A percentile compares a stretch with the other conserved stretches of the same genome.
Evolutionary conservation across 345 rosid genomes (phyloP).

Genomic region (Citrus inodora): DNA sequence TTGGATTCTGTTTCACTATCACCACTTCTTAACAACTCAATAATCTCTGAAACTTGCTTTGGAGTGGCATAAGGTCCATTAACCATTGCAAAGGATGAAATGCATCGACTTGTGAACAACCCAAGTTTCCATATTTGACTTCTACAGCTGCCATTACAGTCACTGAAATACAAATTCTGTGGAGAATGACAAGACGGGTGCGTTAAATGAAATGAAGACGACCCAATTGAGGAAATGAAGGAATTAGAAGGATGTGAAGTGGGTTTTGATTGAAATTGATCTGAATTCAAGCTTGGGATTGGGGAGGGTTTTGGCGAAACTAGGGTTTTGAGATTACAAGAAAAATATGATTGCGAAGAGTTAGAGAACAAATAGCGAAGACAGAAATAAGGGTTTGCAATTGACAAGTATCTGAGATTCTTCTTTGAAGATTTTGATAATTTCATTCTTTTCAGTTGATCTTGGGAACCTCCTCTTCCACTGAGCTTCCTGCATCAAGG

Average conservation of each 20-base stretch:
- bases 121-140: neutral
- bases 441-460: neutral
- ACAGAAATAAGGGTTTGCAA: neutral
- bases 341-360: neutral
- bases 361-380: neutral
- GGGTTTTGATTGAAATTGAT: neutral
- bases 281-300: neutral
- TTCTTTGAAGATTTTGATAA: neutral
- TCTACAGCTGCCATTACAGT: neutral
- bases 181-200: too few species aligned
- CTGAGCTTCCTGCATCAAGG: too few species aligned
- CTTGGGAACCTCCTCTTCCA: too few species aligned
- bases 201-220: neutral
- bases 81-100: slow-evolving; percentile 2
- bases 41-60: slow-evolving; percentile 17
- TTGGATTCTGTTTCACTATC: slow-evolving; percentile 27
- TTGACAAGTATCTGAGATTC: slow-evolving; percentile 4
- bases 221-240: slow-evolving; percentile 1
- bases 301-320: neutral
- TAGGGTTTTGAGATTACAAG: slow-evolving; percentile 3
- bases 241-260: neutral
- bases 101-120: neutral
- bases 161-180: neutral
- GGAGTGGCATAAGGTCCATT: neutral
- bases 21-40: slow-evolving; percentile 27